Evolutionary conservation across 768 basidiomycete genomes (phyloP).

Genomic region (Russula vinacea): DNA sequence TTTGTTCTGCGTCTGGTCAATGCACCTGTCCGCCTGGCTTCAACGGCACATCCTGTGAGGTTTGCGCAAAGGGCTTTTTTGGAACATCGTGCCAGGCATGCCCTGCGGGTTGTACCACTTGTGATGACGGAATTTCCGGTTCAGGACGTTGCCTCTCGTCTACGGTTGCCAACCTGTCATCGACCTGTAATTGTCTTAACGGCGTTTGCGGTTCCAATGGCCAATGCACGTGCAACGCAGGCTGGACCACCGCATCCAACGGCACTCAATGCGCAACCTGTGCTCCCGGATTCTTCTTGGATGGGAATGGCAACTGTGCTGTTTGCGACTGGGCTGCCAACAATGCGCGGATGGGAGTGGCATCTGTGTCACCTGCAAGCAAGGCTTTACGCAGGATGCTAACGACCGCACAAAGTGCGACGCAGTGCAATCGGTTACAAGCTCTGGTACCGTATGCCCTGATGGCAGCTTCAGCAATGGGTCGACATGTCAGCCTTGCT

Average conservation of each 20-base stretch:
- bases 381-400: constrained; percentile 64
- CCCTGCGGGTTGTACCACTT: constrained; percentile 61
- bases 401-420: constrained; percentile 68
- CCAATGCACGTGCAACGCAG: constrained; percentile 71
- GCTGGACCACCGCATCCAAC: constrained; percentile 67
- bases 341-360: constrained; percentile 67
- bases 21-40: constrained; percentile 76
- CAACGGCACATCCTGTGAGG: constrained; percentile 74
- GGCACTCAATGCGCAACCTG: constrained; percentile 79
- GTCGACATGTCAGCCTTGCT: constrained; percentile 54
- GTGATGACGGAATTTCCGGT: constrained; percentile 78
- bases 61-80: constrained; percentile 71
- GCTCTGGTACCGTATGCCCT: constrained; percentile 57
- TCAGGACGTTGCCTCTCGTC: constrained; percentile 66
- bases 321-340: constrained; percentile 72
- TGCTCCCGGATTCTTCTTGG: constrained; percentile 70
- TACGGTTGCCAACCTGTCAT: constrained; percentile 49
- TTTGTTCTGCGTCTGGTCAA: constrained; percentile 66
- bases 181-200: constrained; percentile 78
- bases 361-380: constrained; percentile 65
- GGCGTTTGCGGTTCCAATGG: constrained; percentile 68
- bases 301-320: constrained; percentile 62
- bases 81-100: constrained; percentile 70
- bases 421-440: constrained; percentile 48
- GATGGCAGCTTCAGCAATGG: constrained; percentile 61